Evolutionary conservation across 2,329 filamentous ascomycete genomes (phyloP), one percentile per base, ranked within the genome.

Genomic region (Mycocentrospora acerina): DNA sequence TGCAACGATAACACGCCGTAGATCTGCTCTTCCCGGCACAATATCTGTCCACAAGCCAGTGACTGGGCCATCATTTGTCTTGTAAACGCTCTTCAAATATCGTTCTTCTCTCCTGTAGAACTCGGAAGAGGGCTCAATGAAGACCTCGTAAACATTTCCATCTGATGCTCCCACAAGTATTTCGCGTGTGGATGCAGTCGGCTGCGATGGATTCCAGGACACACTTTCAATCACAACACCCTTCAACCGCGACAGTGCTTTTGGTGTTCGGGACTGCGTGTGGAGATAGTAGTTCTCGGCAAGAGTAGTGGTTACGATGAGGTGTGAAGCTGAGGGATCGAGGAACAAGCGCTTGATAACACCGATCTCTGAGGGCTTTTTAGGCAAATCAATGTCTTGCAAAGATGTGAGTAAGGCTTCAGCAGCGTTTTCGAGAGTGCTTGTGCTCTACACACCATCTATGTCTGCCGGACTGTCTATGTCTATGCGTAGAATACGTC

Each of bases 251-350:
- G 86, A 83, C 24, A 98, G 75, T 7, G 85, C 79, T 48, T 93
- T 88, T 2, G 91, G 90, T 51, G 90, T 86, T 53, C 89, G 86
- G 24, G 90, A 93, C 65, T 97, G 91, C 9, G 90, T 91, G 67
- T 98, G 93, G 8, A 98, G 85, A 69, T 98, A 98, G 74, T 90
- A 98, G 71, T 95, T 97, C 69, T 98, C 93, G 64, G 90, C 90
- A 27, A 90, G 80, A 4, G 89, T 86, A 3, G 93, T 98, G 64
- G 86, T 90, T 53, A 98, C 83, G 50, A 98, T 81, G 18, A 98
- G 76, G 71, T 98, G 93, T 5, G 90, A 96, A 18, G 93, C 93
- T 9, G 91, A 95, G 18, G 93, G 91, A 62, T 98, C 93, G 61
- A 98, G 86, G 72, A 98, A 98, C 80, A 98, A 89, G 73, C 87